Evolutionary conservation across 805 yeast genomes (phyloP), one percentile per base, ranked within the genome.

Genomic region (Kuraishia capsulata): DNA sequence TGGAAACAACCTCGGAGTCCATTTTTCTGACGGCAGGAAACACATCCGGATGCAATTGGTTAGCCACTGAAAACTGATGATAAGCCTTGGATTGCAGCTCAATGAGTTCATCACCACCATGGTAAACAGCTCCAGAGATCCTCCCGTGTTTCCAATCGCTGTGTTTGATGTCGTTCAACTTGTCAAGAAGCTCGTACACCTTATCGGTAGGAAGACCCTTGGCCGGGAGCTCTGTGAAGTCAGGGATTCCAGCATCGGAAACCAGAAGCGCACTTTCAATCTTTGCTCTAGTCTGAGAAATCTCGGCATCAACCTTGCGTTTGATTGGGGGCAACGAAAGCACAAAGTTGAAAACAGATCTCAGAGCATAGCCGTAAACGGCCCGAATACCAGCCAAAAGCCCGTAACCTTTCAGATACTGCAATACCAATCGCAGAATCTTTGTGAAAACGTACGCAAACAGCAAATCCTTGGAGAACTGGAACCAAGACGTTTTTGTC

Each of bases 21-120:
- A 90, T 89, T 57, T 90, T 88, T 32, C 98, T 76, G 5, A 90
- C 84, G 4, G 94, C 97, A 0, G 97, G 98, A 54, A 90, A 90
- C 3, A 88, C 92, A 59, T 90, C 97, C 0, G 98, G 98, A 56
- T 90, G 98, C 37, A 90, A 66, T 61, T 92, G 98, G 61, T 92
- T 90, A 2, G 97, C 87, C 19, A 89, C 88, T 4, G 92, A 76
- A 57, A 75, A 89, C 51, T 72, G 71, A 38, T 76, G 72, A 56
- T 76, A 89, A 1, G 96, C 92, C 39, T 71, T 59, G 6, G 92
- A 63, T 59, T 92, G 97, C 28, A 92, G 64, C 29, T 70, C 63
- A 29, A 83, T 67, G 39, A 90, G 60, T 24, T 83, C 85, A n/a
- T 69, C 64, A 11, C 97, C 97, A 23, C 97, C 97, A 51, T 92